phyloP scores from a whole-genome alignment of 495 filamentous ascomycete species.

The Neurospora sp. region DNA sequence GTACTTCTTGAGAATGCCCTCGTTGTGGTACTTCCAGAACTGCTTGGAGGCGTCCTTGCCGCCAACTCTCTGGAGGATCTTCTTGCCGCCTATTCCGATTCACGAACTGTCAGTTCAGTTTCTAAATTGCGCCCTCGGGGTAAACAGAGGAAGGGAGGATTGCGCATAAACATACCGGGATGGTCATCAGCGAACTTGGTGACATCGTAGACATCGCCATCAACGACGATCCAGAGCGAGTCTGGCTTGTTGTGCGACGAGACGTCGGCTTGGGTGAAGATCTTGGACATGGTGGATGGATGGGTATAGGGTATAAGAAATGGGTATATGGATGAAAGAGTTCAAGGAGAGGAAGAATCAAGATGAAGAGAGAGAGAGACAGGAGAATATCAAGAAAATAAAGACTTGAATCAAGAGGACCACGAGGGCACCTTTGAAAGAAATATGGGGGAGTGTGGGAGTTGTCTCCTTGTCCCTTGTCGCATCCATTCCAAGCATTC shows the following conservation, averaged over 20 bases:
- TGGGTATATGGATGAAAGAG: slow-evolving; percentile 1
- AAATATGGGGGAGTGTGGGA: neutral
- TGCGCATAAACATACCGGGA: slow-evolving; percentile 47
- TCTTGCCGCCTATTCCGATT: slow-evolving; percentile 75
- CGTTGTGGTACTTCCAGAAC: slow-evolving; percentile 99
- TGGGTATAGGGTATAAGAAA: neutral
- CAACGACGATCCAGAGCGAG: slow-evolving; percentile 81
- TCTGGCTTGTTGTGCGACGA: slow-evolving; percentile 81
- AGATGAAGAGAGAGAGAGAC: neutral
- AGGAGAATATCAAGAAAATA: neutral
- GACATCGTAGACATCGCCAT: slow-evolving; percentile 94
- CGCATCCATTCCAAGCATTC: neutral
- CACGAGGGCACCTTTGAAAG: neutral
- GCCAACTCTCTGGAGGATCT: slow-evolving; percentile 87
- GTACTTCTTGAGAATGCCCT: slow-evolving; percentile 90
- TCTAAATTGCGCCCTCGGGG: neutral
- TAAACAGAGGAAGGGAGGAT: no score
- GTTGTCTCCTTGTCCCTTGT: neutral
- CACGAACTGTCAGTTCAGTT: neutral
- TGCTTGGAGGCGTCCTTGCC: slow-evolving; percentile 97
- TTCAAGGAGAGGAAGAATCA: neutral
- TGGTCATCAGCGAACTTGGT: slow-evolving; percentile 92
- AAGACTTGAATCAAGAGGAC: neutral
- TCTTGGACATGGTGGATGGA: slow-evolving; percentile 66
- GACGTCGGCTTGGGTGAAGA: slow-evolving; percentile 74